Evolutionary conservation across 192 early-diverging fungal species (phyloP).

Genomic region (Coemansia sp.): DNA sequence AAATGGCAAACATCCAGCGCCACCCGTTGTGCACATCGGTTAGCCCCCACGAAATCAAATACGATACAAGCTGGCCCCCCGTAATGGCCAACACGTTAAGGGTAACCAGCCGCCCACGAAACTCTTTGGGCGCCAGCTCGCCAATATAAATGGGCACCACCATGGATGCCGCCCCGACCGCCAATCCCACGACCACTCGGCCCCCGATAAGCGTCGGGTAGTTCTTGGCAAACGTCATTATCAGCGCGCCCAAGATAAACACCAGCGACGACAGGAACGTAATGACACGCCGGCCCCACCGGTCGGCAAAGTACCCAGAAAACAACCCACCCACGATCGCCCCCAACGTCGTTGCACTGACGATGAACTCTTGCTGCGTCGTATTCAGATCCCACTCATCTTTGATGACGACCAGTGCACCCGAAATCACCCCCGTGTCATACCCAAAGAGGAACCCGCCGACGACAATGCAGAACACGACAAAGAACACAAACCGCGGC

Average conservation of each 20-base stretch:
- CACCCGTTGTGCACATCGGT: constrained; percentile 48
- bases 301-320: constrained; percentile 66
- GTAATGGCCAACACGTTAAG: constrained; percentile 56
- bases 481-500: constrained; percentile 41
- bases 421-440: constrained; percentile 50
- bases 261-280: constrained; percentile 49
- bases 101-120: constrained; percentile 54
- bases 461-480: constrained; percentile 48
- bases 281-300: constrained; percentile 47
- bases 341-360: constrained; percentile 43
- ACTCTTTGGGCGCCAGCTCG: constrained; percentile 54
- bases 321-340: constrained; percentile 63
- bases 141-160: constrained; percentile 52
- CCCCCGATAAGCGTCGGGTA: constrained; percentile 49
- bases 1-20: constrained; percentile 52
- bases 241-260: constrained; percentile 52
- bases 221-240: constrained; percentile 49
- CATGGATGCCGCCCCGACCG: constrained; percentile 51
- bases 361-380: constrained; percentile 49
- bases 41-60: constrained; percentile 58
- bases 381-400: constrained; percentile 39
- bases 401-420: constrained; percentile 45
- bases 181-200: constrained; percentile 51
- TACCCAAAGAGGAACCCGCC: constrained; percentile 54
- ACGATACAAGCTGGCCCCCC: constrained; percentile 56